These are phyloP conservation scores for Endogone sp. DNA, from an alignment of 192 early-diverging fungal genomes.

Conservation along the genomic window DNA sequence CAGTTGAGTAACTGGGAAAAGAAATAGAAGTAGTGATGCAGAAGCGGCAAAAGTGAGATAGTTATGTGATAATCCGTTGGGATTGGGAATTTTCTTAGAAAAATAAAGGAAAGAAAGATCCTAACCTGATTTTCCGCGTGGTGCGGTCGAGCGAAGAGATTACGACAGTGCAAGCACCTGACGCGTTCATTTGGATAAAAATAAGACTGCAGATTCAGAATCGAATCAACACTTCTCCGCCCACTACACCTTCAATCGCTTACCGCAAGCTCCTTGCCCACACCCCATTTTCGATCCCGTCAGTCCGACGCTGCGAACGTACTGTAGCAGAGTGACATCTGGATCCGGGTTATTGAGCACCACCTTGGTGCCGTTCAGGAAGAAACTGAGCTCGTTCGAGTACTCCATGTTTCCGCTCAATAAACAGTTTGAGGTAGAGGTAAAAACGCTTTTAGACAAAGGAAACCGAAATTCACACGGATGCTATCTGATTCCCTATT, in stretches of 20 bases:
- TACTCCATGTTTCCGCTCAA: too few species aligned
- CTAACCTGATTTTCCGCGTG: slow-evolving; percentile 36
- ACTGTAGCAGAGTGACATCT: slow-evolving; percentile 51
- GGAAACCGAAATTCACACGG: too few species aligned
- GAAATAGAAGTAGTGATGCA: too few species aligned
- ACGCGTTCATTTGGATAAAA: not conserved
- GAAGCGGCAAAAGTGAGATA: too few species aligned
- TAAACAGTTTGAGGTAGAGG: too few species aligned
- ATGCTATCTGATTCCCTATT: too few species aligned
- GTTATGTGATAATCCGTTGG: too few species aligned
- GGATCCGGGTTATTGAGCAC: slow-evolving; percentile 37
- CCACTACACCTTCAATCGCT: slow-evolving; percentile 8
- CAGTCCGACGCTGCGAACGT: slow-evolving; percentile 42
- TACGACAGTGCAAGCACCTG: slow-evolving; percentile 77
- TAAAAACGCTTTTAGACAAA: too few species aligned
- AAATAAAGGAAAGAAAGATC: slow-evolving; percentile 14
- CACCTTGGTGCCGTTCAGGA: slow-evolving; percentile 41
- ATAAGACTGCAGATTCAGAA: too few species aligned
- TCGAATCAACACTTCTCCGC: too few species aligned
- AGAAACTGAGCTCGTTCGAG: slow-evolving; percentile 28
- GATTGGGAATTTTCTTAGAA: too few species aligned
- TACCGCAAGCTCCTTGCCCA: slow-evolving; percentile 71
- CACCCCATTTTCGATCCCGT: slow-evolving; percentile 83
- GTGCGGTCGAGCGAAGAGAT: slow-evolving; percentile 55
- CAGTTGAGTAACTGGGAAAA: slow-evolving; percentile 25